Base-by-base conservation (phyloP, 2,329 filamentous ascomycete genomes). In the Clarireedia monteithiana region DNA sequence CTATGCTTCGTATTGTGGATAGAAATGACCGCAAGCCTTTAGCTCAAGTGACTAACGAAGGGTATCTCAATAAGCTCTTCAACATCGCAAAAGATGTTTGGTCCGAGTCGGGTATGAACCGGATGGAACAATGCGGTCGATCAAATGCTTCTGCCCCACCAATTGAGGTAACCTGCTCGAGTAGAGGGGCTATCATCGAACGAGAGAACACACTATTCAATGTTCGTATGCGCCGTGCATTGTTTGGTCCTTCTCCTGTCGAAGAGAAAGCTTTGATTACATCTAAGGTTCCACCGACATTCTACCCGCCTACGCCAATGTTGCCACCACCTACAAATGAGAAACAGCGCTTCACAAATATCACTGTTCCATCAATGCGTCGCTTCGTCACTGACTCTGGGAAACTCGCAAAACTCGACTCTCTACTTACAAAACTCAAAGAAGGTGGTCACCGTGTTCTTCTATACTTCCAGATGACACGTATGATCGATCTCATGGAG, bases 391-490 rank as follows among this genome's bases (percentile, higher is more conserved):
- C 92, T 1, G 94, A 97, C 72, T 96, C 91, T 53, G 94, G 94
- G 68, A 99, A 99, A 75, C 82, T 99, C 58, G 91, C 91, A 48
- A 90, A 91, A 68, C 78, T 99, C 50, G 94, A 99, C 69, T 79
- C 89, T 62, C 78, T 99, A 17, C 80, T 99, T 14, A 88, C 88
- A 69, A 82, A 91, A 70, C 84, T 99, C 67, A 99, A 97, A 79
- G 87, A 90, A 60, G 89, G 88, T 60, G 88, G 88, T 38, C 94
- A 99, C 66, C 91, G 94, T 67, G 94, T 99, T 23, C 78, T 99
- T 53, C 77, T 99, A 20, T 99, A 99, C 79, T 99, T 99, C 88
- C 94, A 99, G 77, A 99, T 99, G 94, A 99, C 94, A 4, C 88
- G 89, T 68, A 99, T 99, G 94, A 97, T 99, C 68, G 92, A 99